Percentiles rank a stretch among this genome's conserved stretches.
These are phyloP conservation scores for Mycena sanguinolenta DNA, from an alignment of 768 basidiomycete species.

Conservation along the genomic window DNA sequence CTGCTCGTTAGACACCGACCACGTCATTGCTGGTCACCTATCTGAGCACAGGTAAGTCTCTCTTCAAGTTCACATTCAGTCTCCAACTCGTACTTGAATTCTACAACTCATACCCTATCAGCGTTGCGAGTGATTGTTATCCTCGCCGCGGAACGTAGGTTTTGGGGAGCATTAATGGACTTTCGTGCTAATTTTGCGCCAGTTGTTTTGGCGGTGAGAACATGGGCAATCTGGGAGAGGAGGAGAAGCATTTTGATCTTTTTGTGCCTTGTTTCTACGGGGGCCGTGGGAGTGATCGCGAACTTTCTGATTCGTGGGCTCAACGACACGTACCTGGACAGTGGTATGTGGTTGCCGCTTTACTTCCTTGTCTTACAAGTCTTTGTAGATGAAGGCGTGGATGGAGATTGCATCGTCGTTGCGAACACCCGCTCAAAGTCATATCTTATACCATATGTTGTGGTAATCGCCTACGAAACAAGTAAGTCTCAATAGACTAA, in stretches of 20 bases:
- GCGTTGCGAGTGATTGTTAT: conserved; percentile 23
- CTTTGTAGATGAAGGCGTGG: background rate
- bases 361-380: background rate
- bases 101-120: background rate
- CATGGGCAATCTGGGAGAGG: conserved; percentile 44
- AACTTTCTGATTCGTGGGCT: conserved; percentile 9
- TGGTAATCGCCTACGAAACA: conserved; percentile 30
- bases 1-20: conserved; percentile 18
- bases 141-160: conserved; percentile 21
- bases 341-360: background rate
- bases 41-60: conserved; percentile 12
- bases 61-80: background rate
- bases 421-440: conserved; percentile 4
- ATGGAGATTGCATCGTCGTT: conserved; percentile 6
- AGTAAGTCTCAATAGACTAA: background rate
- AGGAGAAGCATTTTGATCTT: conserved; percentile 25
- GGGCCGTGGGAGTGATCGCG: background rate
- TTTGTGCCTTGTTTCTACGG: conserved; percentile 21
- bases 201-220: conserved; percentile 41
- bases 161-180: background rate
- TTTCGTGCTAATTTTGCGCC: background rate
- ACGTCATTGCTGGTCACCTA: conserved; percentile 8
- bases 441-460: conserved; percentile 26
- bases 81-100: background rate
- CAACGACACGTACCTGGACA: background rate